phyloP scores from a whole-genome alignment of 1,284 basidiomycete genomes.

The Malassezia cuniculi region DNA sequence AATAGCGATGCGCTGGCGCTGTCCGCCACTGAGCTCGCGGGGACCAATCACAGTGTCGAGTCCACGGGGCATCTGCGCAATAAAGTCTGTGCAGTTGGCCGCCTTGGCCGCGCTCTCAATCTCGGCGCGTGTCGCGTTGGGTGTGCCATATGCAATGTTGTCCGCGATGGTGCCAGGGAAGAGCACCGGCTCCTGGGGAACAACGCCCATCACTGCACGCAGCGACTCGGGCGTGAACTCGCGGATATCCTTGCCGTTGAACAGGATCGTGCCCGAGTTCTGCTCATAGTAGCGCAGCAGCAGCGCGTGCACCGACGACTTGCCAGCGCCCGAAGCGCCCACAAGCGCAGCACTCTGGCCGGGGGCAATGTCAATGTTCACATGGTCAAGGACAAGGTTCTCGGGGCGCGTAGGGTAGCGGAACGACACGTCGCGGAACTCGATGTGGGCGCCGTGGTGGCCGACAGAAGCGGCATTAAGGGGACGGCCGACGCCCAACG shows the following conservation, averaged over 20 bases:
- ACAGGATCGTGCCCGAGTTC: constrained; percentile 62
- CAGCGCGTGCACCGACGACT: constrained; percentile 77
- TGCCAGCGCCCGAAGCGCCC: constrained; percentile 48
- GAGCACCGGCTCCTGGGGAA: constrained; percentile 38
- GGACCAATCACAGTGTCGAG: constrained; percentile 57
- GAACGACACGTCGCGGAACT: constrained; percentile 47
- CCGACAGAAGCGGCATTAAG: constrained; percentile 8
- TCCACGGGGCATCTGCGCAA: constrained; percentile 76
- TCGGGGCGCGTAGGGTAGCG: constrained; percentile 45
- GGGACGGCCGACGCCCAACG: constrained; percentile 20
- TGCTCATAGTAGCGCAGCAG: constrained; percentile 90
- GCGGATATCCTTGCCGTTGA: constrained; percentile 78
- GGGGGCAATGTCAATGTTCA: constrained; percentile 42
- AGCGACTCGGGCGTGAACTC: constrained; percentile 56
- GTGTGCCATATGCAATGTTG: constrained; percentile 74
- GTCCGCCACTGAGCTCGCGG: constrained; percentile 46
- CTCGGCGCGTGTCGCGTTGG: constrained; percentile 61
- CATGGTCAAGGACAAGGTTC: constrained; percentile 43
- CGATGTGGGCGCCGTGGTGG: constrained; percentile 28
- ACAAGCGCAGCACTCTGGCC: constrained; percentile 45
- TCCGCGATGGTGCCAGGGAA: constrained; percentile 72
- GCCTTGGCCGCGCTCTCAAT: constrained; percentile 75
- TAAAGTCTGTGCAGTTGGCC: constrained; percentile 82
- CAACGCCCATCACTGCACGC: constrained; percentile 35
- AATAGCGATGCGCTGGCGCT: constrained; percentile 50